A percentile compares a stretch with the other conserved stretches of the same genome.
Evolutionary conservation across 176 grass and related monocot genomes (phyloP).

Genomic region (Tuctoria greenei): DNA sequence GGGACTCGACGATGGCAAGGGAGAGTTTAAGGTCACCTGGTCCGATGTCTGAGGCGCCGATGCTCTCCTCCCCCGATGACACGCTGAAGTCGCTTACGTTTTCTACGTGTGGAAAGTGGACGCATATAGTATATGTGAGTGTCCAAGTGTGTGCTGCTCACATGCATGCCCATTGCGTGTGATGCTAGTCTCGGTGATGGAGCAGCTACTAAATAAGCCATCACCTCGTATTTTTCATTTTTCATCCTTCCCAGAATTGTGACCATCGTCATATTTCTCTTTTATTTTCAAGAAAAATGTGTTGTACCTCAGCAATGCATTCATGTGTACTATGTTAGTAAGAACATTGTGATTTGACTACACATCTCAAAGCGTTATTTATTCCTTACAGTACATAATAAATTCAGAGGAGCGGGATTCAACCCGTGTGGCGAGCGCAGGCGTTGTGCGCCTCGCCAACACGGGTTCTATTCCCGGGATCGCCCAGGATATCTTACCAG

Average conservation of each 20-base stretch:
- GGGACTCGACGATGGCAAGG: slow-evolving; percentile 30
- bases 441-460: too few relatives aligned
- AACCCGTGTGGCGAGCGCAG: too few relatives aligned
- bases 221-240: slow-evolving; percentile 1
- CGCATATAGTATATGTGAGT: too few relatives aligned
- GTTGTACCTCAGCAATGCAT: background rate
- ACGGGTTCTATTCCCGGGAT: too few relatives aligned
- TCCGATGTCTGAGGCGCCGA: slow-evolving; percentile 45
- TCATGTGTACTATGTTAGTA: background rate
- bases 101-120: background rate
- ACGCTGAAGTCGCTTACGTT: background rate
- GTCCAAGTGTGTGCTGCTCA: background rate
- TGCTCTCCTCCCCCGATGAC: too few relatives aligned
- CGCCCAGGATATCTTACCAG: too few relatives aligned
- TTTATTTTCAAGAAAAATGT: background rate
- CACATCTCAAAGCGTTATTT: too few relatives aligned
- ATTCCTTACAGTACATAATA: too few relatives aligned
- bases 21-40: slow-evolving; percentile 56
- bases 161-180: background rate
- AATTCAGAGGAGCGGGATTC: too few relatives aligned
- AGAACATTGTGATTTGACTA: background rate
- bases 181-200: slow-evolving; percentile 9
- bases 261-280: background rate
- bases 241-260: background rate
- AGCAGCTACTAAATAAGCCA: slow-evolving; percentile 20